These are phyloP conservation scores for Amanita rimosa DNA, from an alignment of 768 basidiomycete species.

Conservation along the genomic window DNA sequence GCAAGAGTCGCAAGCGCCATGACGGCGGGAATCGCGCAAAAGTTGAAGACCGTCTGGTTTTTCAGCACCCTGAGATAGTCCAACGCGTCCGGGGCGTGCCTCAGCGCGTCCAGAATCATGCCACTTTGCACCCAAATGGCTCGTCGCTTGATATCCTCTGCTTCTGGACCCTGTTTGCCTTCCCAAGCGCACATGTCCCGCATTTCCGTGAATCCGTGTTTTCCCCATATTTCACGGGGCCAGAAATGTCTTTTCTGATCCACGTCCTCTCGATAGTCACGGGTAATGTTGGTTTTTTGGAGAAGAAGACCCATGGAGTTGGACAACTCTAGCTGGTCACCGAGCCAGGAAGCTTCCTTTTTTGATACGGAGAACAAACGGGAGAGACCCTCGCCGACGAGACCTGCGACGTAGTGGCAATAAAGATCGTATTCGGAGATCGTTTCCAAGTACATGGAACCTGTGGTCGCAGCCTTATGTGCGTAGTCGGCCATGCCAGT, in stretches of 20 bases:
- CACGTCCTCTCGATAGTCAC: constrained; percentile 88
- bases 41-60: constrained; percentile 91
- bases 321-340: constrained; percentile 72
- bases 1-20: constrained; percentile 96
- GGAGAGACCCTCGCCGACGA: constrained; percentile 93
- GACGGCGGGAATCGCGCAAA: constrained; percentile 86
- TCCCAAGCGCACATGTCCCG: constrained; percentile 36
- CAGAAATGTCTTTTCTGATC: constrained; percentile 85
- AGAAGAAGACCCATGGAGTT: constrained; percentile 94
- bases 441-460: constrained; percentile 59
- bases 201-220: constrained; percentile 64
- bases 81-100: constrained; percentile 76
- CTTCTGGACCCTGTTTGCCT: constrained; percentile 36
- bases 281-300: constrained; percentile 97
- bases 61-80: constrained; percentile 83
- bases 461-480: constrained; percentile 65
- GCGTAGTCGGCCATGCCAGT: constrained; percentile 94
- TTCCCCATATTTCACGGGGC: constrained; percentile 88
- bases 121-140: constrained; percentile 78
- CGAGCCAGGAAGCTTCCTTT: constrained; percentile 69
- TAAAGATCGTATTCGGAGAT: constrained; percentile 91
- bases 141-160: constrained; percentile 22
- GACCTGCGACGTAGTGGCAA: constrained; percentile 96
- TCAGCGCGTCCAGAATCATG: constrained; percentile 81
- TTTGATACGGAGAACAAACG: constrained; percentile 79